Evolutionary conservation across 352 stramenopile species (phyloP).

Genomic region (Elongisporangium prolatum): DNA sequence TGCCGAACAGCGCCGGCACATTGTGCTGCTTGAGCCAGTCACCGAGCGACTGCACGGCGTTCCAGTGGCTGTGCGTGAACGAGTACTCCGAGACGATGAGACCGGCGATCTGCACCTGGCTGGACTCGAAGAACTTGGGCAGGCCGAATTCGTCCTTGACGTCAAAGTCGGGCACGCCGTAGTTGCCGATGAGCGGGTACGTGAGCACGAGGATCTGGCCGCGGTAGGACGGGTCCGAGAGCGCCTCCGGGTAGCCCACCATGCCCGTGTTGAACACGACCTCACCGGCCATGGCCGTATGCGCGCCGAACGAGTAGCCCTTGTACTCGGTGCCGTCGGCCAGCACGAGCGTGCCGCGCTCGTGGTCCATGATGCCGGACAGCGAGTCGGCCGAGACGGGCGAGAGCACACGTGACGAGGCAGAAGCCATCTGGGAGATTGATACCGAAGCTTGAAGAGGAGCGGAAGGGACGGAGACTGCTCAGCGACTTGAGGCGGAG

Average conservation of each 20-base stretch:
- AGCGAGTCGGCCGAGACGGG: slow-evolving; percentile 39
- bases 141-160: slow-evolving; percentile 91
- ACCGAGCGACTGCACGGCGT: slow-evolving; percentile 82
- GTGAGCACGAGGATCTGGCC: slow-evolving; percentile 97
- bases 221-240: slow-evolving; percentile 97
- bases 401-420: slow-evolving; percentile 18
- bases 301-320: slow-evolving; percentile 92
- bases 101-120: slow-evolving; percentile 94
- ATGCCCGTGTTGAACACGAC: slow-evolving; percentile 99
- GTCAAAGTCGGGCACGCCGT: slow-evolving; percentile 92
- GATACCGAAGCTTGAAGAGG: neutral
- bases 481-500: neutral
- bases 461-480: neutral
- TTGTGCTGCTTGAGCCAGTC: slow-evolving; percentile 87
- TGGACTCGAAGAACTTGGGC: slow-evolving; percentile 95
- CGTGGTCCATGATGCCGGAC: slow-evolving; percentile 33
- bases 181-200: slow-evolving; percentile 97
- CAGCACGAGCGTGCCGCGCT: slow-evolving; percentile 65
- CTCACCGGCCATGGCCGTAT: slow-evolving; percentile 88
- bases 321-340: slow-evolving; percentile 81
- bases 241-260: slow-evolving; percentile 97
- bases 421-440: neutral
- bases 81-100: slow-evolving; percentile 98
- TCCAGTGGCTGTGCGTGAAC: slow-evolving; percentile 96
- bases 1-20: slow-evolving; percentile 94